A percentile compares a stretch with the other conserved stretches of the same genome.
These are phyloP conservation scores for Aspergillus biplanus DNA, from an alignment of 495 filamentous ascomycete species.

Conservation along the genomic window DNA sequence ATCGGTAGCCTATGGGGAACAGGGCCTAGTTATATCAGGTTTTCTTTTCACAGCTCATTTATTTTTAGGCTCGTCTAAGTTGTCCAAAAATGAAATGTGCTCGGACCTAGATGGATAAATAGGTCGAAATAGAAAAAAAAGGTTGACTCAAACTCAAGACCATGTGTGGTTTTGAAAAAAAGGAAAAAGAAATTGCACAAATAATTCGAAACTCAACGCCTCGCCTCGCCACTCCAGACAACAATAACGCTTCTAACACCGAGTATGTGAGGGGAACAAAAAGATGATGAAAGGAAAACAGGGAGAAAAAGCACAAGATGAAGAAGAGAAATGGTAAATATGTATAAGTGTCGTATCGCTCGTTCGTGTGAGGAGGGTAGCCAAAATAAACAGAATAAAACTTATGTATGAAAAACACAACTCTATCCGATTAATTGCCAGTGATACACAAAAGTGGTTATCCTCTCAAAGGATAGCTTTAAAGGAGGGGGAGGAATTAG, in stretches of 20 bases:
- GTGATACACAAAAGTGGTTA: constrained; percentile 4
- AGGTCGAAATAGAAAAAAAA: neutral
- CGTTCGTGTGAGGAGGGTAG: neutral
- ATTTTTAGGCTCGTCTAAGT: too few species aligned
- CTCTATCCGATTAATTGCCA: constrained; percentile 12
- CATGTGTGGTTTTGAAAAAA: neutral
- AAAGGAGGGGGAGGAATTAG: constrained; percentile 26
- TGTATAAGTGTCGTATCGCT: neutral
- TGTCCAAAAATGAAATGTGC: too few species aligned
- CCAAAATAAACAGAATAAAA: constrained; percentile 1
- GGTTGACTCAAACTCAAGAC: neutral
- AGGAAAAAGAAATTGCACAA: neutral
- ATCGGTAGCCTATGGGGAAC: too few species aligned
- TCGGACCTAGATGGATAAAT: too few species aligned
- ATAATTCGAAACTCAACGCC: constrained; percentile 38
- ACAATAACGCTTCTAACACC: constrained; percentile 42
- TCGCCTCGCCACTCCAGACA: constrained; percentile 34
- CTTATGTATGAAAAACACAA: constrained; percentile 13
- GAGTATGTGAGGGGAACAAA: constrained; percentile 12
- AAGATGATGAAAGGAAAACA: neutral
- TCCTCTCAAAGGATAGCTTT: neutral
- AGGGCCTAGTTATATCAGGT: too few species aligned
- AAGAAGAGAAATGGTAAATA: neutral
- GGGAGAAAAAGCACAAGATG: constrained; percentile 6
- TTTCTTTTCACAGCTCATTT: too few species aligned